These are phyloP conservation scores for Hypoxylon cercidicola DNA, from an alignment of 495 filamentous ascomycete genomes.

Conservation along the genomic window DNA sequence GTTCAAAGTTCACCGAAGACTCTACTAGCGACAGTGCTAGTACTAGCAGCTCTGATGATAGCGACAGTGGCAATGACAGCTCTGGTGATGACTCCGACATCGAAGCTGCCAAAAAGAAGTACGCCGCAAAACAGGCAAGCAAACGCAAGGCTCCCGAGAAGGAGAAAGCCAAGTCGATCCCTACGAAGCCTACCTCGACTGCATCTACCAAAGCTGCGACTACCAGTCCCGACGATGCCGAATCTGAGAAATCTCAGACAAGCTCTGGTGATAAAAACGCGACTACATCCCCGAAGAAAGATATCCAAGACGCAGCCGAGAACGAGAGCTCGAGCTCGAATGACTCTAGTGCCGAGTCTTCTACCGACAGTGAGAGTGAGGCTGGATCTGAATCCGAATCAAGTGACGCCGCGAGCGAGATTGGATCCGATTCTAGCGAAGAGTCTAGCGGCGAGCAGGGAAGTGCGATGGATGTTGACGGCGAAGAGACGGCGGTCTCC, in stretches of 20 bases:
- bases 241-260: constrained; percentile 38
- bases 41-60: constrained; percentile 35
- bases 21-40: neutral
- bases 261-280: constrained; percentile 9
- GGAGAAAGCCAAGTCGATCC: constrained; percentile 21
- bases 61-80: constrained; percentile 27
- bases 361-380: constrained; percentile 12
- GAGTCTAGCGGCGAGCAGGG: constrained; percentile 18
- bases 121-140: constrained; percentile 31
- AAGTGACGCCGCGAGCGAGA: constrained; percentile 42
- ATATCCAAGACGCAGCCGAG: constrained; percentile 9
- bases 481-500: constrained; percentile 34
- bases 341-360: constrained; percentile 38
- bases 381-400: constrained; percentile 18
- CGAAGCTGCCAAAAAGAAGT: constrained; percentile 45
- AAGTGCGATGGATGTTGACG: constrained; percentile 42
- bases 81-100: constrained; percentile 40
- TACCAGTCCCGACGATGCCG: constrained; percentile 28
- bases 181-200: constrained; percentile 9
- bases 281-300: constrained; percentile 16
- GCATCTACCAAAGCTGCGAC: constrained; percentile 24
- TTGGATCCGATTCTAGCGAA: constrained; percentile 19
- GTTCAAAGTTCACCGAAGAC: constrained; percentile 29
- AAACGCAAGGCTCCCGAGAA: constrained; percentile 39
- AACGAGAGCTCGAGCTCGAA: constrained; percentile 7